A percentile compares a stretch with the other conserved stretches of the same genome.
Evolutionary conservation across 1,284 basidiomycete species (phyloP).

Genomic region (Macrocystidia cucumis): DNA sequence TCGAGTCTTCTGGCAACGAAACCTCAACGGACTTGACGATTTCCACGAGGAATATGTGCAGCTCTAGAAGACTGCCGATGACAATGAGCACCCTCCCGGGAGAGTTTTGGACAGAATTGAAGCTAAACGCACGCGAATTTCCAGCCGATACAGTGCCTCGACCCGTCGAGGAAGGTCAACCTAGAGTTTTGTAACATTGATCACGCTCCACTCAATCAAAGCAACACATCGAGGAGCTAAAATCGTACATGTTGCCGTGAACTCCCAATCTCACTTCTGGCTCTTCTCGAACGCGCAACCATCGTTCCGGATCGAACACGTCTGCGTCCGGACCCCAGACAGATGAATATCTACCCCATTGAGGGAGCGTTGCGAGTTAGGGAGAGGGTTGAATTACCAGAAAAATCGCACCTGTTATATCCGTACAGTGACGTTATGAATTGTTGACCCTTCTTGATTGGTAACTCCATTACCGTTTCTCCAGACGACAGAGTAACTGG

Average conservation of each 20-base stretch:
- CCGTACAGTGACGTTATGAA: slow-evolving; percentile 28
- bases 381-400: not conserved
- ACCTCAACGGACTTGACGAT: slow-evolving; percentile 41
- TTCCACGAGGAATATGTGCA: slow-evolving; percentile 36
- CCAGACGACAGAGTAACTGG: slow-evolving; percentile 25
- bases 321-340: slow-evolving; percentile 47
- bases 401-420: slow-evolving; percentile 27
- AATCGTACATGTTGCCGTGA: not conserved
- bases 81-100: too few species aligned
- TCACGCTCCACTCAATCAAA: too few species aligned
- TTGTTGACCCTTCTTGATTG: slow-evolving; percentile 27
- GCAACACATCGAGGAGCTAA: too few species aligned
- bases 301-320: slow-evolving; percentile 44
- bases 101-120: too few species aligned
- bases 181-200: too few species aligned
- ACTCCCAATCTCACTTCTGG: not conserved
- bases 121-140: too few species aligned
- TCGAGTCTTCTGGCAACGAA: slow-evolving; percentile 25
- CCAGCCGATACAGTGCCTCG: slow-evolving; percentile 39
- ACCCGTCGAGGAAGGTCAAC: slow-evolving; percentile 34
- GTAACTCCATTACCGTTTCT: slow-evolving; percentile 21
- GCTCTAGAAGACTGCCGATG: slow-evolving; percentile 32
- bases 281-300: slow-evolving; percentile 20
- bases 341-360: slow-evolving; percentile 29
- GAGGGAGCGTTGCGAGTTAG: not conserved